phyloP scores from a whole-genome alignment of 306 rosid genomes.

The Argentina anserina region DNA sequence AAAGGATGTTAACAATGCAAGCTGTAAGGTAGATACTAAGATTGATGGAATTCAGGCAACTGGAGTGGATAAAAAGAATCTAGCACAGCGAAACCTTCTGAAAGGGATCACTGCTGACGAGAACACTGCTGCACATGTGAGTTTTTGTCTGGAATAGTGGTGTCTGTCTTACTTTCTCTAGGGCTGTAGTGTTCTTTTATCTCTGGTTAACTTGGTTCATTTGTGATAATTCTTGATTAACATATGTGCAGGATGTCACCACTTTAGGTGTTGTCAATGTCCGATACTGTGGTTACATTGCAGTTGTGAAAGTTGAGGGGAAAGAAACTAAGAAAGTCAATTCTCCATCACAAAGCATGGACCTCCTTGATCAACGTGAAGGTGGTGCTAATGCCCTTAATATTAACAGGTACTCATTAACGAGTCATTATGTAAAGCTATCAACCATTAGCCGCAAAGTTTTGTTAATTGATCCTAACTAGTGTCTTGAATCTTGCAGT shows the following conservation, averaged over 20 bases:
- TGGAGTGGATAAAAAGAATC: constrained; percentile 52
- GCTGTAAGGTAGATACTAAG: constrained; percentile 81
- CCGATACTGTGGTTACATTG: constrained; percentile 77
- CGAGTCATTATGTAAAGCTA: neutral
- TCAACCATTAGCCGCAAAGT: neutral
- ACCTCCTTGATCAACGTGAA: constrained; percentile 76
- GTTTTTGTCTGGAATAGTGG: constrained; percentile 32
- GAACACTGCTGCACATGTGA: constrained; percentile 95
- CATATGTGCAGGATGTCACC: constrained; percentile 66
- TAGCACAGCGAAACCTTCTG: constrained; percentile 73
- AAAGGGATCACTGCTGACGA: constrained; percentile 99
- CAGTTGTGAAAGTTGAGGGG: constrained; percentile 68
- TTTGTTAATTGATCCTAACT: constrained; percentile 16
- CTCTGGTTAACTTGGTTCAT: neutral
- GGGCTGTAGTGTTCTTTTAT: neutral
- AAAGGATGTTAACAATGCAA: constrained; percentile 78
- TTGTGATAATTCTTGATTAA: constrained; percentile 24
- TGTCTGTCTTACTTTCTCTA: constrained; percentile 9
- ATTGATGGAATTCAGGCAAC: constrained; percentile 83
- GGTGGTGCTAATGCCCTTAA: constrained; percentile 97
- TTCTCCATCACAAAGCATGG: constrained; percentile 50
- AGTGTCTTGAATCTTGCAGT: constrained; percentile 43
- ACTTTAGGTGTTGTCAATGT: constrained; percentile 81
- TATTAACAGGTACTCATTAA: constrained; percentile 64
- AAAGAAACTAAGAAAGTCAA: constrained; percentile 39